phyloP scores from a whole-genome alignment of 2,329 filamentous ascomycete genomes.

The Cladobotryum protrusum region DNA sequence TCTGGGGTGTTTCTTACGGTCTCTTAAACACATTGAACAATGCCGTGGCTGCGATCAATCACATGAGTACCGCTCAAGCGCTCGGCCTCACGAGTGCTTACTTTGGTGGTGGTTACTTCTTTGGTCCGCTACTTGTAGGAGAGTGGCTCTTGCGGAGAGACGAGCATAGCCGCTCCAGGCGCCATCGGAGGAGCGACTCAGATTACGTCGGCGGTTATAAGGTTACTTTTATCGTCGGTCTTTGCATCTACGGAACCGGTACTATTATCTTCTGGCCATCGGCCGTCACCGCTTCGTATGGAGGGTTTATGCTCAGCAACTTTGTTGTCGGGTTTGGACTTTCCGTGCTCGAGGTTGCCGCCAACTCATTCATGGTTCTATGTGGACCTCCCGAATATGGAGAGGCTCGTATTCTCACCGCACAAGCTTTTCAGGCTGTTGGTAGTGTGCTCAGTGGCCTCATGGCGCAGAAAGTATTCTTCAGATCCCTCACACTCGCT shows the following conservation, averaged over 20 bases:
- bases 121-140: constrained; percentile 64
- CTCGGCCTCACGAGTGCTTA: constrained; percentile 65
- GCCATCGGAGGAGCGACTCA: constrained; percentile 30
- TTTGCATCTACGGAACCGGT: constrained; percentile 67
- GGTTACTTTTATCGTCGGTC: constrained; percentile 70
- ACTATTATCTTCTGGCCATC: constrained; percentile 86
- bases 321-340: constrained; percentile 74
- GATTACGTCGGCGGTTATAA: constrained; percentile 62
- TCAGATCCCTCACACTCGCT: constrained; percentile 47
- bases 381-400: constrained; percentile 69
- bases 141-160: constrained; percentile 65
- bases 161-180: constrained; percentile 47
- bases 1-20: constrained; percentile 90
- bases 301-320: constrained; percentile 68
- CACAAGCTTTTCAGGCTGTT: constrained; percentile 71
- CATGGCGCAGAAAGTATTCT: constrained; percentile 69
- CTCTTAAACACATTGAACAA: constrained; percentile 76
- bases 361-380: constrained; percentile 66
- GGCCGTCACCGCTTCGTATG: constrained; percentile 66
- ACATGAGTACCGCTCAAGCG: constrained; percentile 56
- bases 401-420: constrained; percentile 68
- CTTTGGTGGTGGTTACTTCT: constrained; percentile 63
- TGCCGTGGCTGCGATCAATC: constrained; percentile 56
- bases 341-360: constrained; percentile 70
- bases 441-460: constrained; percentile 67